phyloP scores from a whole-genome alignment of 2,329 filamentous ascomycete species.

The Clonostachys solani region DNA sequence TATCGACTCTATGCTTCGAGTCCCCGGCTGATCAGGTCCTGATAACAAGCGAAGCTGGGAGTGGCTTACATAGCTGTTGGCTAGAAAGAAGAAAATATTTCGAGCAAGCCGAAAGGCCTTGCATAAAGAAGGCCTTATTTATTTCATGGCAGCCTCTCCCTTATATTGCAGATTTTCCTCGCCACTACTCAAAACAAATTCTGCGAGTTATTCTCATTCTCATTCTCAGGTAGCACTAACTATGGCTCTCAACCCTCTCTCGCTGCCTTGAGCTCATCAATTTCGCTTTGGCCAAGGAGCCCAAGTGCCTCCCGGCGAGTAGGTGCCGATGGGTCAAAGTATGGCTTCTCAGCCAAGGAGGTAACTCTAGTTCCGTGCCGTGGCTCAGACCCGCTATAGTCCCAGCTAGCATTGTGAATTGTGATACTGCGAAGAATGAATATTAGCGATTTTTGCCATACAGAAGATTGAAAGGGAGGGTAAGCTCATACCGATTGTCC shows the following conservation, averaged over 20 bases:
- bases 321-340: conserved; percentile 59
- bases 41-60: too few relatives aligned
- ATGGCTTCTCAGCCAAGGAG: conserved; percentile 66
- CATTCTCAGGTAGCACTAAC: too few relatives aligned
- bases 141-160: too few relatives aligned
- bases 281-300: conserved; percentile 53
- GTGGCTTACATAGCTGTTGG: too few relatives aligned
- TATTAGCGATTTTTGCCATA: background rate
- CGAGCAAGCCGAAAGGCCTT: too few relatives aligned
- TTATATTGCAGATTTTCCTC: too few relatives aligned
- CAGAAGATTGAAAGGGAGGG: conserved; percentile 6
- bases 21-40: too few relatives aligned
- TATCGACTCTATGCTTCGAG: too few relatives aligned
- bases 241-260: background rate
- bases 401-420: conserved; percentile 72
- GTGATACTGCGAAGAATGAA: conserved; percentile 46
- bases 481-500: conserved; percentile 52
- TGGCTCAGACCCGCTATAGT: conserved; percentile 63
- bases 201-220: too few relatives aligned
- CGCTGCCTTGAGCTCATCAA: conserved; percentile 14
- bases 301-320: conserved; percentile 64
- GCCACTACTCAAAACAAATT: too few relatives aligned
- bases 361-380: conserved; percentile 71
- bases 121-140: too few relatives aligned
- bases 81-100: too few relatives aligned